Base-by-base conservation (phyloP, 2,329 filamentous ascomycete species). In the Fusarium temperatum region DNA sequence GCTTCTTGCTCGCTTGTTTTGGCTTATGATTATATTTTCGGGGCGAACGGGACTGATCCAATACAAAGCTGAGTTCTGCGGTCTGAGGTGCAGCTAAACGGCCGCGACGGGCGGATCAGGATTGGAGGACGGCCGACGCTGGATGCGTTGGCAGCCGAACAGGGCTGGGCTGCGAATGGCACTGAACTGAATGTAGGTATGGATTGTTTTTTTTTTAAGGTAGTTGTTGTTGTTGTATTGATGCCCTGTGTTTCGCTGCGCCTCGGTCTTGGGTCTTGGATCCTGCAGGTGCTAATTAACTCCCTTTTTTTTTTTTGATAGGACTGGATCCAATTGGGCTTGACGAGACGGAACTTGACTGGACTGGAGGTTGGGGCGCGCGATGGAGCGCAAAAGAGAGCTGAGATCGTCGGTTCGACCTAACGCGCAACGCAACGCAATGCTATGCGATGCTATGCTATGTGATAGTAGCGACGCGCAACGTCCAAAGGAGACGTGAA, bases 261-360 rank as follows among this genome's bases (percentile, higher is more conserved):
- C 36, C 60, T 66, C 64, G 48, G 58, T 47, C 64, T 73, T 73
- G 48, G 58, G 57, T 60, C 58, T 72, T 72, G 58, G 60, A 61
- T 76, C 73, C 69, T 77, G 73, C 75, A 67, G 72, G 65, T 73
- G 73, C 71, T 75, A 71, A 74, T 76, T 74, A 65, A 76, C 73
- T 74, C 71, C 67, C 73, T 61, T 74, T 76, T 50, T 68, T 61
- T 74, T 76, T 50, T 68, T 66, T 55, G 67, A 68, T 55, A 50
- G 58, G 66, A 63, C 53, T 66, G 55, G 55, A 60, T 60, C 61
- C 54, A 63, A 60, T 63, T 63, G 42, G 61, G 44, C 61, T 63
- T 38, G 56, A 45, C 54, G 55, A 32, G 55, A 50, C 41, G 24
- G 28, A 48, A 66, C 61, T 64, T 58, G 71, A 66, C 53, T 72